Evolutionary conservation across 2,329 filamentous ascomycete species (phyloP), one percentile per base, ranked within the genome.

Genomic region (Venturia aucupariae): DNA sequence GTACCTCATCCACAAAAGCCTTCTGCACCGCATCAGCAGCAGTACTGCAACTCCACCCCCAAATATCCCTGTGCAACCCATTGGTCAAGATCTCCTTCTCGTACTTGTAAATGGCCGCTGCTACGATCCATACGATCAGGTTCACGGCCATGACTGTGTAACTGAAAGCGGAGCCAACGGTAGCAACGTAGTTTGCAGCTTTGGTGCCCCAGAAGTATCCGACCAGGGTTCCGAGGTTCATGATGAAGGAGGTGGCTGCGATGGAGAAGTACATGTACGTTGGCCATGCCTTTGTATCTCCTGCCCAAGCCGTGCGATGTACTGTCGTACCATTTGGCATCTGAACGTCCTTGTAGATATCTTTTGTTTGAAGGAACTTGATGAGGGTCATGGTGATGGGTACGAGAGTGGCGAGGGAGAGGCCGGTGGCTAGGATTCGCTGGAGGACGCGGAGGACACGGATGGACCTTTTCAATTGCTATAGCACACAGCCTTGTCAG

Each of bases 11-110:
- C 44, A 66, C 67, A 65, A 78, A 74, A n/a, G 73, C 71, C 55
- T 70, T 68, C 68, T 78, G 76, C 19, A 78, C 72, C 64, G 68
- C 69, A 60, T 70, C 60, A 42, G 76, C 76, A 1, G 68, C 68
- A 1, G 65, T 42, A 68, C 70, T 72, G 65, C 75, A 77, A 32
- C 72, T 76, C 76, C 76, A 78, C 0, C 76, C 76, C 76, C 76
- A 78, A 3, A 78, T 67, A 70, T 78, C 75, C 66, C 72, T 69
- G 41, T 68, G 70, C 65, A 73, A 73, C 5, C 73, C 74, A 65
- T 69, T 63, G 2, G 68, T 69, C 42, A 30, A 35, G 2, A 68
- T 69, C 39, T 75, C 71, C 67, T 75, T 77, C 48, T 76, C 73
- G 55, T 66, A 67, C 1, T 74, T 67, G 67, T 78, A 78, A 51